Conservation (phyloP, 2,329 filamentous ascomycete genomes). For the Elsinoe perseae region DNA sequence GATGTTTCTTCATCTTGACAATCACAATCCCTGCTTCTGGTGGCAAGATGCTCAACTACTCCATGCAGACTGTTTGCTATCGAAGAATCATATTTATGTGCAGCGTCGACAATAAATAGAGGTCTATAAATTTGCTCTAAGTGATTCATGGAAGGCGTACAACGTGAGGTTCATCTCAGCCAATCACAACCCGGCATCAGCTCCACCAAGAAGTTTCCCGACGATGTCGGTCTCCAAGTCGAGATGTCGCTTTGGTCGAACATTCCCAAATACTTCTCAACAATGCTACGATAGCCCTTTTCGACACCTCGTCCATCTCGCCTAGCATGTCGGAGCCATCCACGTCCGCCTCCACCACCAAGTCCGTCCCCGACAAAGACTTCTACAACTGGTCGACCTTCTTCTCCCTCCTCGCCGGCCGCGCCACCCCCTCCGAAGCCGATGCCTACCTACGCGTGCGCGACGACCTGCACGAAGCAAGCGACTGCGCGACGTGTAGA, state of each 20-base stretch:
- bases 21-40: neutral
- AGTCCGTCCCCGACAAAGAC: conserved; percentile 24
- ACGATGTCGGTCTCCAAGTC: neutral
- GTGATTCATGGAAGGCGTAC: conserved; percentile 2
- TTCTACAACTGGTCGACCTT: conserved; percentile 68
- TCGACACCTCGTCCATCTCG: neutral
- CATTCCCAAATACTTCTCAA: neutral
- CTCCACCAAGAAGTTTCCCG: conserved; percentile 8
- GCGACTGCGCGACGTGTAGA: conserved; percentile 76
- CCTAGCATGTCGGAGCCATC: conserved; percentile 15
- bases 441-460: conserved; percentile 71
- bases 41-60: neutral
- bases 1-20: conserved; percentile 56
- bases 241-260: neutral
- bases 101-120: neutral
- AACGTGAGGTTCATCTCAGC: neutral
- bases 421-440: conserved; percentile 59
- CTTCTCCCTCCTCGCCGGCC: conserved; percentile 71
- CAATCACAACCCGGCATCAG: conserved; percentile 15
- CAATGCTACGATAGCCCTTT: neutral
- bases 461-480: conserved; percentile 65
- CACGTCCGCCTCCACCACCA: conserved; percentile 9
- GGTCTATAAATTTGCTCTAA: neutral
- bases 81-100: neutral
- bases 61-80: neutral